Percentiles rank a stretch among this genome's conserved stretches.
phyloP scores from a whole-genome alignment of 768 basidiomycete species.

The Termitomyces sp. region DNA sequence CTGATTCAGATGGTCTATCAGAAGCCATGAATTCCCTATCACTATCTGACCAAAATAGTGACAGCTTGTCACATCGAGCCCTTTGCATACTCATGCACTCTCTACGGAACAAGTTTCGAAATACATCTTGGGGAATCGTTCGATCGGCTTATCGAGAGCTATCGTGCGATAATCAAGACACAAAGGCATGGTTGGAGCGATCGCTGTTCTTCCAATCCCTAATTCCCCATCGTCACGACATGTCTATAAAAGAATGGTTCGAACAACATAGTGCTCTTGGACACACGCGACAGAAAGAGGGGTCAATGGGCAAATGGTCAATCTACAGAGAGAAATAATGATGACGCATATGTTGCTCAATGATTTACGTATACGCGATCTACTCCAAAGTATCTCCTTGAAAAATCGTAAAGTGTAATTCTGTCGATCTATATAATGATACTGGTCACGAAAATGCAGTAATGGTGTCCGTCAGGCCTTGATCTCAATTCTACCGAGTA shows the following conservation, averaged over 20 bases:
- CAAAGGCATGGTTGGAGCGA: conserved; percentile 41
- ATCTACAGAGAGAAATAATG: conserved; percentile 44
- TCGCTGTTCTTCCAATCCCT: conserved; percentile 40
- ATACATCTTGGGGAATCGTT: conserved; percentile 53
- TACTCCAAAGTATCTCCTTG: not conserved
- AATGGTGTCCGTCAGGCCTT: conserved; percentile 14
- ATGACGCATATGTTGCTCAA: not conserved
- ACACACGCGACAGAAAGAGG: conserved; percentile 54
- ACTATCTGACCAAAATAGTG: conserved; percentile 3
- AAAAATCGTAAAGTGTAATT: not conserved
- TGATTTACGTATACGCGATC: conserved; percentile 2
- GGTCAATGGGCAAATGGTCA: conserved; percentile 52
- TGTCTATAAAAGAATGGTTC: conserved; percentile 51
- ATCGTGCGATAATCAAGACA: conserved; percentile 33
- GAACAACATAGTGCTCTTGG: conserved; percentile 33
- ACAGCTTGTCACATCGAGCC: conserved; percentile 30
- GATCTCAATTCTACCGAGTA: conserved; percentile 61
- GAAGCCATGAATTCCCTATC: conserved; percentile 10
- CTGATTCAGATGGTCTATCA: conserved; percentile 3
- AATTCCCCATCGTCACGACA: conserved; percentile 18
- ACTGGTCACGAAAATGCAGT: not conserved
- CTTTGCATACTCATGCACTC: conserved; percentile 37
- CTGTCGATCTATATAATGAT: not conserved
- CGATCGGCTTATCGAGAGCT: conserved; percentile 64
- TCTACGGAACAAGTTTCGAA: conserved; percentile 45